A percentile compares a stretch with the other conserved stretches of the same genome.
These are phyloP conservation scores for Sedum album DNA, from an alignment of 164 flowering plant species.

Conservation along the genomic window DNA sequence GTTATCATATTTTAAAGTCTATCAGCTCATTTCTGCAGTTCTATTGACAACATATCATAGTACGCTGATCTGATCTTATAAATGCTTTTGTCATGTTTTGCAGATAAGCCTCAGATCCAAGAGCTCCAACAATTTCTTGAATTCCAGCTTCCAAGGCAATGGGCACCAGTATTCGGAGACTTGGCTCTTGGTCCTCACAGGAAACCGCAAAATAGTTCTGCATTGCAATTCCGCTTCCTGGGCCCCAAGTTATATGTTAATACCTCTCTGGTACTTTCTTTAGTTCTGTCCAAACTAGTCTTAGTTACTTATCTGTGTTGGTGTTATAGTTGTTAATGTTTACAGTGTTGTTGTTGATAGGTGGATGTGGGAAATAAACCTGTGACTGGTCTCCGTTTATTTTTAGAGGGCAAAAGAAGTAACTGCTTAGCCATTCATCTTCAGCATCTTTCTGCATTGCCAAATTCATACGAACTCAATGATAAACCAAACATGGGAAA, in stretches of 20 bases:
- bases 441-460: conserved; percentile 44
- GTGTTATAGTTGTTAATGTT: not conserved
- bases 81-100: not conserved
- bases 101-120: conserved; percentile 34
- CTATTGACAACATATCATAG: not conserved
- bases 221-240: conserved; percentile 30
- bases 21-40: not conserved
- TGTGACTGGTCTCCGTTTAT: conserved; percentile 40
- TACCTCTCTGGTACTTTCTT: conserved; percentile 18
- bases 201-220: conserved; percentile 15
- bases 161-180: conserved; percentile 32
- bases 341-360: conserved; percentile 14
- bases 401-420: conserved; percentile 38
- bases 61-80: not conserved
- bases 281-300: not conserved
- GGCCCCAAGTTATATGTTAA: conserved; percentile 34
- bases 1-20: too few species aligned
- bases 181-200: conserved; percentile 25
- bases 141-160: conserved; percentile 31
- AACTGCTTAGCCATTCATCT: conserved; percentile 39
- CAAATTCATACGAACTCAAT: conserved; percentile 27
- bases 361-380: conserved; percentile 43
- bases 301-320: not conserved
- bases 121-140: conserved; percentile 30
- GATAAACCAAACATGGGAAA: conserved; percentile 7